phyloP scores from a whole-genome alignment of 1,139 yeast genomes.

The Diutina scorzettiae region DNA sequence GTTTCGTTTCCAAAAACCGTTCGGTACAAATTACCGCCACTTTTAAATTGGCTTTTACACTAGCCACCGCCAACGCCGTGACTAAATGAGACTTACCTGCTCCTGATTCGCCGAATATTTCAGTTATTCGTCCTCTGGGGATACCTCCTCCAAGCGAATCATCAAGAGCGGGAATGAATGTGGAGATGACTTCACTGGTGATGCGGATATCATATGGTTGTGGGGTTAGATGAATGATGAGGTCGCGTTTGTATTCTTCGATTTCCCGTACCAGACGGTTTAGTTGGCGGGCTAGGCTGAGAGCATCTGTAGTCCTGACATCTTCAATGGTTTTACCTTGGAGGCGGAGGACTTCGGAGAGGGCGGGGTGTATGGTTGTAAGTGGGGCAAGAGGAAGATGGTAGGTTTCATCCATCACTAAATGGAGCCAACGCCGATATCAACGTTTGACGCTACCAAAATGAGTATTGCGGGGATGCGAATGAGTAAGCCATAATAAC shows the following conservation, averaged over 20 bases:
- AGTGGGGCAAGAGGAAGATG: background rate
- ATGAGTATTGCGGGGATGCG: background rate
- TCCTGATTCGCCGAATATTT: constrained; percentile 2
- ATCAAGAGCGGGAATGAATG: background rate
- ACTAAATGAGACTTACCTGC: constrained; percentile 1
- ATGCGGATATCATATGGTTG: background rate
- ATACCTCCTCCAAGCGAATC: background rate
- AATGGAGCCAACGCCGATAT: background rate
- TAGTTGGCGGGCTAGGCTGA: background rate
- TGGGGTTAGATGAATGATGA: background rate
- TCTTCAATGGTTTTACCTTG: constrained; percentile 2
- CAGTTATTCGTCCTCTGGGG: background rate
- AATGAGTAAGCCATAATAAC: too few species aligned
- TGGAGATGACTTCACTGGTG: background rate
- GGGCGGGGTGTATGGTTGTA: background rate
- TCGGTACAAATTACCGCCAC: constrained; percentile 1
- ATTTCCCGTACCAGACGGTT: constrained; percentile 3
- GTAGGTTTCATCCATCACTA: constrained; percentile 1
- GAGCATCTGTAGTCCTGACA: background rate
- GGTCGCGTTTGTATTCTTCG: background rate
- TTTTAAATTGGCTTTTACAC: background rate
- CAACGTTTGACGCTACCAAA: background rate
- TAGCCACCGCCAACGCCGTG: background rate
- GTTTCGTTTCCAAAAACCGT: background rate
- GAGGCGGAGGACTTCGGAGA: background rate